Percentiles rank a stretch among this genome's conserved stretches.
phyloP scores from a whole-genome alignment of 345 rosid genomes.

The Camelina hispida region DNA sequence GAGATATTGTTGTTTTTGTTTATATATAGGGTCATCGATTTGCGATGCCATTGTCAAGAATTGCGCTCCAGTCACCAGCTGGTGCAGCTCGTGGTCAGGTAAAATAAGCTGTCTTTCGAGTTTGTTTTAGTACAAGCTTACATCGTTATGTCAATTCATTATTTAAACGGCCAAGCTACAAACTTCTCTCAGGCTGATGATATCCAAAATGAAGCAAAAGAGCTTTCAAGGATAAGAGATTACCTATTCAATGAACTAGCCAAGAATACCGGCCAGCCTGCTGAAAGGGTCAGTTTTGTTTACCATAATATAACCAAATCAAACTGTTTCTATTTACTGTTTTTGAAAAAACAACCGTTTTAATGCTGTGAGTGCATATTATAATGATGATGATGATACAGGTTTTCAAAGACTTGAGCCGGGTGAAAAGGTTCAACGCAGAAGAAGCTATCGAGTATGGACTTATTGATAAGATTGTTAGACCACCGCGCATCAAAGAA shows the following conservation, averaged over 20 bases:
- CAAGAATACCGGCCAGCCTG: conserved; percentile 76
- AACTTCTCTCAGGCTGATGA: conserved; percentile 70
- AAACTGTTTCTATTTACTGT: background rate
- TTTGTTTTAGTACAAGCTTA: background rate
- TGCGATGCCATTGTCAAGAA: conserved; percentile 78
- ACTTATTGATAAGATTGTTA: conserved; percentile 68
- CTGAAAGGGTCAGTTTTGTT: conserved; percentile 66
- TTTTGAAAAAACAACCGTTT: background rate
- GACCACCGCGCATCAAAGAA: conserved; percentile 67
- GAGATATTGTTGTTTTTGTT: background rate
- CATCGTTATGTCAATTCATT: background rate
- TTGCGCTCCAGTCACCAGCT: conserved; percentile 71
- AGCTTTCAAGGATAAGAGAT: conserved; percentile 80
- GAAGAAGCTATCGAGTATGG: conserved; percentile 85
- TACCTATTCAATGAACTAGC: conserved; percentile 80
- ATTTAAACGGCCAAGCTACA: background rate
- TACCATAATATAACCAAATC: background rate
- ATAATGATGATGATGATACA: conserved; percentile 39
- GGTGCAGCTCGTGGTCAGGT: conserved; percentile 94
- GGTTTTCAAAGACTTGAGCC: conserved; percentile 68
- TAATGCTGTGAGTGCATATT: conserved; percentile 19
- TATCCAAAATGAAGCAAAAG: conserved; percentile 73
- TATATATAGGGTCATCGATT: conserved; percentile 62
- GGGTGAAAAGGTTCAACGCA: conserved; percentile 70
- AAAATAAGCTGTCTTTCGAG: conserved; percentile 20